Percentiles rank a stretch among this genome's conserved stretches.
Conservation (phyloP, 164 flowering plant genomes). For the Vitis labrusca region DNA sequence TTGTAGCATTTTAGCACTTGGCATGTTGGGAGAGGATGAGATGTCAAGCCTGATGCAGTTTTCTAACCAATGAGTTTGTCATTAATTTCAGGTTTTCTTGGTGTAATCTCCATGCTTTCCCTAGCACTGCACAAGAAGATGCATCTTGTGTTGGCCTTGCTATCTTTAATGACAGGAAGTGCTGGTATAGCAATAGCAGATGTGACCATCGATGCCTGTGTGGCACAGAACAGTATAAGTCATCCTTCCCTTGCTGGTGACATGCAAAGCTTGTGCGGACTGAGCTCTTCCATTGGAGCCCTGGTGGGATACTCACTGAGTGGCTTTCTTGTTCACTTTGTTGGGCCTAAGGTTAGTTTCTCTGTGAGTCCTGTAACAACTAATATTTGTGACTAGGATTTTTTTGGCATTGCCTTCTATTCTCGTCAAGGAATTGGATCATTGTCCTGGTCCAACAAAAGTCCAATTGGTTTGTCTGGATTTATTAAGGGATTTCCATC, state of each 20-base stretch:
- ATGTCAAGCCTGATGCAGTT: too few relatives aligned
- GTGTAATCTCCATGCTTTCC: conserved; percentile 1
- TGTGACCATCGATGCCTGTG: conserved; percentile 6
- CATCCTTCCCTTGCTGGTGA: conserved; percentile 2
- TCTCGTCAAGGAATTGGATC: neutral
- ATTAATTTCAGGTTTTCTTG: conserved; percentile 2
- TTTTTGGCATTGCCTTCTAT: neutral
- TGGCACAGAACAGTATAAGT: neutral
- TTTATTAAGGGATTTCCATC: too few relatives aligned
- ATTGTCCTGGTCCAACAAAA: too few relatives aligned
- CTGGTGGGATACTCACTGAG: neutral
- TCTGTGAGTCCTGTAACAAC: neutral
- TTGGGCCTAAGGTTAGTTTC: conserved; percentile 29
- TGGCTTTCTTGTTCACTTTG: neutral
- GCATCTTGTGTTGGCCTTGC: neutral
- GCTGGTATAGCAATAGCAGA: neutral
- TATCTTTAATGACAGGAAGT: neutral
- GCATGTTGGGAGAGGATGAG: too few relatives aligned
- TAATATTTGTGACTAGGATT: neutral
- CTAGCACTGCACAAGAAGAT: neutral
- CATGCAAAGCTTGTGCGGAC: conserved; percentile 1
- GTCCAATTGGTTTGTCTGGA: too few relatives aligned
- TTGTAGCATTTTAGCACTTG: too few relatives aligned
- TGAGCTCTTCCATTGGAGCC: conserved; percentile 4
- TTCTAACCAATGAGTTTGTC: too few relatives aligned